Evolutionary conservation across 2,329 filamentous ascomycete genomes (phyloP), one percentile per base, ranked within the genome.

Genomic region (Fusarium virguliforme): DNA sequence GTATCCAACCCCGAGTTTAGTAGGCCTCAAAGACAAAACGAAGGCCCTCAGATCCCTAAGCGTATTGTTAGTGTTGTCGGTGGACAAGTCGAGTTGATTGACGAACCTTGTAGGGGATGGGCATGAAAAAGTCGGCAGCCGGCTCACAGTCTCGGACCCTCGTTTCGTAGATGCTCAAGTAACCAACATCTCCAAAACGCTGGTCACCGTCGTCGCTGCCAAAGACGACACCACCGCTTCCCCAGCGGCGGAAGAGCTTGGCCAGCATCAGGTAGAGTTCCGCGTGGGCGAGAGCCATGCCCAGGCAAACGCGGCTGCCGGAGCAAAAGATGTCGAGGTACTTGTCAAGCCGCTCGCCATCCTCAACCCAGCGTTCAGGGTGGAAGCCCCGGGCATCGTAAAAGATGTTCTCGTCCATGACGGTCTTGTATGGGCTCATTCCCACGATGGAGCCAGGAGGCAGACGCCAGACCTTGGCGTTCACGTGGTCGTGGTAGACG

Each of bases 41-140:
- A 51, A 81, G 65, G 6, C 77, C 79, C 59, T 81, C 77, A 22
- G 77, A 77, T 55, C 78, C 77, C 77, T 79, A 15, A 12, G n/a
- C 4, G 8, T 15, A 6, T n/a, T 28, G 67, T 74, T 67, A 68
- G 67, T 53, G 55, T 41, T 2, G 26, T 35, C 32, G 6, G 12
- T n/a, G 26, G 6, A 35, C 30, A 8, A 4, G 8, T 24, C 15
- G 30, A 7, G 35, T 8, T 9, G n/a, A 4, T 8, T 18, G 22
- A 60, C 74, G 10, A 43, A 78, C 79, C 77, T 81, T 81, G 71
- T 78, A 81, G 22, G 80, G 80, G 15, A 82, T 78, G 8, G 81
- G 81, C 63, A 82, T 79, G 28, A 82, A 82, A 60, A 79, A 82
- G 59, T 83, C 80, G 24, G 79, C 76, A 15, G 79, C 80, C 75